These are phyloP conservation scores for Neofusicoccum umdonicola DNA, from an alignment of 2,329 filamentous ascomycete species.

Conservation along the genomic window DNA sequence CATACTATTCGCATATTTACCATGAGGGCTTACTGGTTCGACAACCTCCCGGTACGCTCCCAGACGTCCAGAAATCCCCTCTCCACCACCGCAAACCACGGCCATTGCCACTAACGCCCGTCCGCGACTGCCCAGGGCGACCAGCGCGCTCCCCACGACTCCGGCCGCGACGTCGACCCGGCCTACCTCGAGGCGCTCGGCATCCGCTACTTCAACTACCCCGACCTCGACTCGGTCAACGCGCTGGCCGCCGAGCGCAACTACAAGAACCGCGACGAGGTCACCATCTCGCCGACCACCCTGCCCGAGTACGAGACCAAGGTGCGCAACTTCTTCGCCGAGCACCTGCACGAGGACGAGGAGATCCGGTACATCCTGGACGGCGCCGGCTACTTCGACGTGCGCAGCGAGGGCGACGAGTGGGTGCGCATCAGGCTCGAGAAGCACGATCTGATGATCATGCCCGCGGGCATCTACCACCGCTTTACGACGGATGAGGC, in stretches of 20 bases:
- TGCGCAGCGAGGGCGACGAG: slow-evolving; percentile 74
- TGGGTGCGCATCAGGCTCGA: slow-evolving; percentile 86
- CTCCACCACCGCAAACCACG: slow-evolving; percentile 18
- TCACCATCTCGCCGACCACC: slow-evolving; percentile 79
- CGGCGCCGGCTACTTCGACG: slow-evolving; percentile 90
- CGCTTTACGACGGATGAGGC: slow-evolving; percentile 90
- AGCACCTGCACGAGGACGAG: slow-evolving; percentile 97
- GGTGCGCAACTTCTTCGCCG: slow-evolving; percentile 88
- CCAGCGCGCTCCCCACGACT: slow-evolving; percentile 88
- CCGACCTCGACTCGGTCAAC: slow-evolving; percentile 66
- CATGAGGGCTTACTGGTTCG: slow-evolving; percentile 72
- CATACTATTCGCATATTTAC: slow-evolving; percentile 24
- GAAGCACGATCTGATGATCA: slow-evolving; percentile 86
- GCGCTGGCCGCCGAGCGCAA: slow-evolving; percentile 68
- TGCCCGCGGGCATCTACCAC: slow-evolving; percentile 95
- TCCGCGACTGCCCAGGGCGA: slow-evolving; percentile 66
- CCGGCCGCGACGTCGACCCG: slow-evolving; percentile 65
- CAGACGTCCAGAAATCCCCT: not conserved
- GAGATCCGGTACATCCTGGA: slow-evolving; percentile 94
- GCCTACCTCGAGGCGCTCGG: slow-evolving; percentile 71
- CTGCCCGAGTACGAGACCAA: slow-evolving; percentile 95
- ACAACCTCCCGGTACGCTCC: slow-evolving; percentile 58
- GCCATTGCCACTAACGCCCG: slow-evolving; percentile 17
- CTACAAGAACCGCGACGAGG: slow-evolving; percentile 94
- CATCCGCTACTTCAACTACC: slow-evolving; percentile 72